Evolutionary conservation across 192 early-diverging fungal genomes (phyloP).

Genomic region (Linnemannia hyalina): DNA sequence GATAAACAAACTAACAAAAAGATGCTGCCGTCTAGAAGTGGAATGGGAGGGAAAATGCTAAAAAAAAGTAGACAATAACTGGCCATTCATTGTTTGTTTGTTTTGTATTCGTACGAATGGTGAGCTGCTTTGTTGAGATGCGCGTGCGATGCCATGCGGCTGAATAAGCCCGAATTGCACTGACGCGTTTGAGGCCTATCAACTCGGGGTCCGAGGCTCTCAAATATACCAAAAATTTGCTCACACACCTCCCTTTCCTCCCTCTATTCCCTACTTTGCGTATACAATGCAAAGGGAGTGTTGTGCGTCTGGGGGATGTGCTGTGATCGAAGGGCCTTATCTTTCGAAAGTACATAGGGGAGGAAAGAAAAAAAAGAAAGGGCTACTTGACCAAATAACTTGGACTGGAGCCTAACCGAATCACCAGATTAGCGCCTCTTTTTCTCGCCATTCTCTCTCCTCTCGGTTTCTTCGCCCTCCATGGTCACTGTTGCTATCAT

Average conservation of each 20-base stretch:
- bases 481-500: neutral
- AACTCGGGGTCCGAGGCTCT: slow-evolving; percentile 15
- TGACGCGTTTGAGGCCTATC: slow-evolving; percentile 9
- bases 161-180: slow-evolving; percentile 10
- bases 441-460: neutral
- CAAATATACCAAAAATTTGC: neutral
- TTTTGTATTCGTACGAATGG: neutral
- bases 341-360: neutral
- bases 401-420: neutral
- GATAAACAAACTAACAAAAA: too few relatives aligned
- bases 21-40: neutral
- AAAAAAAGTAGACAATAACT: neutral
- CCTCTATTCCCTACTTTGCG: neutral
- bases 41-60: neutral
- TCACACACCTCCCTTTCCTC: neutral
- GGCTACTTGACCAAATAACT: neutral
- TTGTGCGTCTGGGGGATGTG: neutral
- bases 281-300: neutral
- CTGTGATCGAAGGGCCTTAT: neutral
- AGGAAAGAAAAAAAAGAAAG: neutral
- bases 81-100: neutral
- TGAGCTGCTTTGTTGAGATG: neutral
- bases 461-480: neutral
- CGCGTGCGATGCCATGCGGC: neutral
- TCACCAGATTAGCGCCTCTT: neutral